phyloP scores from a whole-genome alignment of 2,329 filamentous ascomycete species.

The Sporothrix sp. region DNA sequence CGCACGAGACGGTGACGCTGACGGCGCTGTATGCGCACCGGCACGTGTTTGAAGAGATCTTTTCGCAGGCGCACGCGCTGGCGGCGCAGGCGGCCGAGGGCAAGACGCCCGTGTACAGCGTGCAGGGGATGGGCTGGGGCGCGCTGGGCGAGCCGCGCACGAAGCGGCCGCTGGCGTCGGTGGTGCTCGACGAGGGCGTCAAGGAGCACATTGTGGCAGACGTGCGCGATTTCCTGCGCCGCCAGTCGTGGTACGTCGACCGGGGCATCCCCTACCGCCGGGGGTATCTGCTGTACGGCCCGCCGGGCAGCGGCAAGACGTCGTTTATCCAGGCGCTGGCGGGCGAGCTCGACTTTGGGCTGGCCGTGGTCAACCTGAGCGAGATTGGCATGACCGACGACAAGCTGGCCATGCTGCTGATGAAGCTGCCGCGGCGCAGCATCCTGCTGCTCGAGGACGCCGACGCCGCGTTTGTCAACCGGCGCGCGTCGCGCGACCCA shows the following conservation, averaged over 20 bases:
- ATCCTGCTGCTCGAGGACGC: conserved; percentile 82
- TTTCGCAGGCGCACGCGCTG: conserved; percentile 73
- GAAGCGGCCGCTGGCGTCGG: conserved; percentile 80
- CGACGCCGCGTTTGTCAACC: conserved; percentile 80
- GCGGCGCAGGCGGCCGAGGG: conserved; percentile 75
- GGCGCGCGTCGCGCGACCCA: conserved; percentile 62
- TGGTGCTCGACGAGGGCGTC: conserved; percentile 74
- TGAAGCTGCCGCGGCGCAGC: conserved; percentile 73
- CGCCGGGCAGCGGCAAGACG: conserved; percentile 85
- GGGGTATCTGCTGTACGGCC: conserved; percentile 81
- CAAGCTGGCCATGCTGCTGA: conserved; percentile 73
- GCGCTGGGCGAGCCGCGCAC: conserved; percentile 73
- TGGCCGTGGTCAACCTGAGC: conserved; percentile 85
- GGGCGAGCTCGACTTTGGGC: conserved; percentile 83
- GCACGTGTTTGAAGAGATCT: conserved; percentile 82
- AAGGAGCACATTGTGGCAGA: conserved; percentile 73
- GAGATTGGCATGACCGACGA: conserved; percentile 86
- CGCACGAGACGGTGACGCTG: conserved; percentile 87
- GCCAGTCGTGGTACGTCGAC: conserved; percentile 82
- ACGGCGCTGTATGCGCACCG: conserved; percentile 87
- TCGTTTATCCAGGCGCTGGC: conserved; percentile 94
- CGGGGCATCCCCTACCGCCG: conserved; percentile 89
- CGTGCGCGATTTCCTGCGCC: conserved; percentile 69
- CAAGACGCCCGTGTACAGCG: conserved; percentile 85
- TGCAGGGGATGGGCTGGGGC: conserved; percentile 75